phyloP scores from a whole-genome alignment of 345 rosid species.

The Eucalyptus marginata region DNA sequence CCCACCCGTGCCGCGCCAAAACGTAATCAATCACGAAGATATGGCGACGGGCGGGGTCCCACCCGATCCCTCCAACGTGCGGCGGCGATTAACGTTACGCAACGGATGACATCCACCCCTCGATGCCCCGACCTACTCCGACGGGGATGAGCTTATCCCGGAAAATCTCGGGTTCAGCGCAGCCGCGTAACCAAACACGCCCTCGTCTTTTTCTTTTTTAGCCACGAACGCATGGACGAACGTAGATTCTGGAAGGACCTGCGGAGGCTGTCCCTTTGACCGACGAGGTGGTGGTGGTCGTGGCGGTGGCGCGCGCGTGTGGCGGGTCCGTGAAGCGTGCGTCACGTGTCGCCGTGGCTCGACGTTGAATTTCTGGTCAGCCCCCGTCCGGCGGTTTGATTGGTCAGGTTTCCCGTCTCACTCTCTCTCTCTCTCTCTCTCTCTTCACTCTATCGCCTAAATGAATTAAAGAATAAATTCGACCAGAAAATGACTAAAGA shows the following conservation, averaged over 20 bases:
- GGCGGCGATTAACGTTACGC: neutral
- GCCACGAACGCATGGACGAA: neutral
- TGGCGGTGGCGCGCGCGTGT: neutral
- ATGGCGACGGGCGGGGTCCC: neutral
- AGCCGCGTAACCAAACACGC: neutral
- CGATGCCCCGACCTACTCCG: neutral
- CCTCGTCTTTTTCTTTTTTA: neutral
- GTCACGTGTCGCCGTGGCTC: neutral
- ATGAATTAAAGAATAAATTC: neutral
- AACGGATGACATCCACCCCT: neutral
- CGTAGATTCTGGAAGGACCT: neutral
- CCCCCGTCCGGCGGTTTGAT: neutral
- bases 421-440: too few relatives aligned
- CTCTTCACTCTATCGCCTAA: neutral
- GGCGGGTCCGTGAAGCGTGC: neutral
- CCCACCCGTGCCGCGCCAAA: neutral
- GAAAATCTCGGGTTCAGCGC: neutral
- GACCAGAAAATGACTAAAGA: neutral
- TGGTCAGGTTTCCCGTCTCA: neutral
- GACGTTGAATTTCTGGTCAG: neutral
- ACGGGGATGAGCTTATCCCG: neutral
- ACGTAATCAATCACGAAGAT: neutral
- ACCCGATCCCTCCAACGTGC: neutral
- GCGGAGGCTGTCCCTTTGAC: neutral
- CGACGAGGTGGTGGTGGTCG: neutral